Percentiles rank a stretch among this genome's conserved stretches.
Evolutionary conservation across 345 rosid species (phyloP).

Genomic region (Brassica carinata): DNA sequence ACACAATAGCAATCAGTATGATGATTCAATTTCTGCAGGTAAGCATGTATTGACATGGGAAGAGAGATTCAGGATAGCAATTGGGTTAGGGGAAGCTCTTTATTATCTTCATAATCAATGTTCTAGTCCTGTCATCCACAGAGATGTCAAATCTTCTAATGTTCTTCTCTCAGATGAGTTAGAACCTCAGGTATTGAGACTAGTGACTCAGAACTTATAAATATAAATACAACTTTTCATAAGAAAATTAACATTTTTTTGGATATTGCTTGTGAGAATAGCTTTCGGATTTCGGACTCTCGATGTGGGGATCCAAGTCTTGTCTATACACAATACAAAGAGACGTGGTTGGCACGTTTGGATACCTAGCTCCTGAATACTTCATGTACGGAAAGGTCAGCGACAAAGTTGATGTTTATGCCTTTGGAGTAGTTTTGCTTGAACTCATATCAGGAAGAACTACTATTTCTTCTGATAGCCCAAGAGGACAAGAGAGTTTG

Average conservation of each 20-base stretch:
- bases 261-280: slow-evolving; percentile 27
- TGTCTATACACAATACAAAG: slow-evolving; percentile 57
- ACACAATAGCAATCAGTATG: neutral
- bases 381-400: slow-evolving; percentile 97
- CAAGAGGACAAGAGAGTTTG: slow-evolving; percentile 78
- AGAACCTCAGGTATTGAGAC: slow-evolving; percentile 69
- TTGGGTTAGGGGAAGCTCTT: slow-evolving; percentile 75
- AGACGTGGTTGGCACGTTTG: slow-evolving; percentile 90
- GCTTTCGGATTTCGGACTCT: slow-evolving; percentile 92
- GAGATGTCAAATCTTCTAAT: slow-evolving; percentile 91
- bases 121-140: slow-evolving; percentile 77
- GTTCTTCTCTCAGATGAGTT: slow-evolving; percentile 76
- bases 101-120: slow-evolving; percentile 66
- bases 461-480: slow-evolving; percentile 58
- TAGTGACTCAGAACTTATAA: neutral
- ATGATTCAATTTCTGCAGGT: slow-evolving; percentile 29
- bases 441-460: slow-evolving; percentile 86
- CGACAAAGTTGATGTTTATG: slow-evolving; percentile 86
- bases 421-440: slow-evolving; percentile 88
- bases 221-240: neutral
- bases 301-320: slow-evolving; percentile 78
- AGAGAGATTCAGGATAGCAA: slow-evolving; percentile 59
- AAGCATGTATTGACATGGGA: slow-evolving; percentile 62
- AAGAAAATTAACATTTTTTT: neutral
- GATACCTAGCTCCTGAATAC: slow-evolving; percentile 97